These are phyloP conservation scores for Rubia balearica DNA, from an alignment of 305 asterid species.

Conservation along the genomic window DNA sequence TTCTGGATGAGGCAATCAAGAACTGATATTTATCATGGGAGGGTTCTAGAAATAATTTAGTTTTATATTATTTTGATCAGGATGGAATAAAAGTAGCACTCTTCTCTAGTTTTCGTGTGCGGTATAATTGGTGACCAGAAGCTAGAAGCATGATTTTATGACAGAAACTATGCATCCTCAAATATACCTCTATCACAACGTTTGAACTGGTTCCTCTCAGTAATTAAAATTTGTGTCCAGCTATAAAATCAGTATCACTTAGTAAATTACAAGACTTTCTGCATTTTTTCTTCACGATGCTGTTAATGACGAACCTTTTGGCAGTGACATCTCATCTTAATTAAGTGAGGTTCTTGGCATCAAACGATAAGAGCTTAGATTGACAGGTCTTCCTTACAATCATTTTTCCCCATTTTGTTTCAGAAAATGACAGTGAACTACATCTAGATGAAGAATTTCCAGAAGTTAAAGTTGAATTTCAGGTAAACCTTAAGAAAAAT, in stretches of 20 bases:
- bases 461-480: slow-evolving; percentile 69
- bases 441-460: slow-evolving; percentile 65
- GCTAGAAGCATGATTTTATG: neutral
- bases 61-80: neutral
- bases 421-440: slow-evolving; percentile 42
- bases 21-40: neutral
- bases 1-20: neutral
- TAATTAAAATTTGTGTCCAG: neutral
- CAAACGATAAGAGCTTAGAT: neutral
- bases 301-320: neutral
- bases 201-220: neutral
- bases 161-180: neutral
- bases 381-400: neutral
- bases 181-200: neutral
- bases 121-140: neutral
- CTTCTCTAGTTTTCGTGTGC: neutral
- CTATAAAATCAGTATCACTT: neutral
- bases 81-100: neutral
- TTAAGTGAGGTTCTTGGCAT: neutral
- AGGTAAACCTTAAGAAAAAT: slow-evolving; percentile 37
- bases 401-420: slow-evolving; percentile 16
- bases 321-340: neutral
- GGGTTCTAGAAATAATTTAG: neutral
- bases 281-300: neutral
- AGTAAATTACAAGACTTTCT: neutral